phyloP scores from a whole-genome alignment of 73 alveolate genomes.

The Paramecium sexaurelia region DNA sequence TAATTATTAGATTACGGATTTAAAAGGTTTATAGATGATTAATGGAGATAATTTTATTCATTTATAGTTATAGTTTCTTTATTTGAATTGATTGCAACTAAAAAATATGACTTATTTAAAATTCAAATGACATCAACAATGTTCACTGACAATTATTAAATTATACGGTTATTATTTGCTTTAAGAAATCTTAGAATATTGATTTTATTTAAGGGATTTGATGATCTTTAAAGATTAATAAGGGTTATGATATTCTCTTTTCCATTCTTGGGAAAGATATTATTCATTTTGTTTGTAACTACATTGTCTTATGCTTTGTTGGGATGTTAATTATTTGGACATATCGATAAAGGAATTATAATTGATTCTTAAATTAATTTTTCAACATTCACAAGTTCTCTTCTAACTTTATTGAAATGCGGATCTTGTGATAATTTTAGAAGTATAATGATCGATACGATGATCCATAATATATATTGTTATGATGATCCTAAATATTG shows the following conservation, averaged over 20 bases:
- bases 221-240: not conserved
- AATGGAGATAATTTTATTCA: conserved; percentile 19
- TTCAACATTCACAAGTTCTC: not conserved
- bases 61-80: not conserved
- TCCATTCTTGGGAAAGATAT: conserved; percentile 29
- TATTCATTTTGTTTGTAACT: not conserved
- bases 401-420: not conserved
- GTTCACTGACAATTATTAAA: not conserved
- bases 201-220: conserved; percentile 45
- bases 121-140: not conserved
- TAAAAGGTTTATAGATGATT: conserved; percentile 29
- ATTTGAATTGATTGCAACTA: not conserved
- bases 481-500: conserved; percentile 8
- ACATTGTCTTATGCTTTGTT: conserved; percentile 16
- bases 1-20: not conserved
- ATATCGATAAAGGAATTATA: conserved; percentile 16
- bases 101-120: not conserved
- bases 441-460: conserved; percentile 16
- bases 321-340: conserved; percentile 6
- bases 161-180: not conserved
- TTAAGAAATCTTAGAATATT: conserved; percentile 27
- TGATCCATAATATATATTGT: conserved; percentile 30
- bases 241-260: conserved; percentile 5
- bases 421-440: conserved; percentile 18
- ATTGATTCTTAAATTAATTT: conserved; percentile 11